A percentile compares a stretch with the other conserved stretches of the same genome.
Evolutionary conservation across 2,329 filamentous ascomycete genomes (phyloP).

Genomic region (Sporothrix inflata): DNA sequence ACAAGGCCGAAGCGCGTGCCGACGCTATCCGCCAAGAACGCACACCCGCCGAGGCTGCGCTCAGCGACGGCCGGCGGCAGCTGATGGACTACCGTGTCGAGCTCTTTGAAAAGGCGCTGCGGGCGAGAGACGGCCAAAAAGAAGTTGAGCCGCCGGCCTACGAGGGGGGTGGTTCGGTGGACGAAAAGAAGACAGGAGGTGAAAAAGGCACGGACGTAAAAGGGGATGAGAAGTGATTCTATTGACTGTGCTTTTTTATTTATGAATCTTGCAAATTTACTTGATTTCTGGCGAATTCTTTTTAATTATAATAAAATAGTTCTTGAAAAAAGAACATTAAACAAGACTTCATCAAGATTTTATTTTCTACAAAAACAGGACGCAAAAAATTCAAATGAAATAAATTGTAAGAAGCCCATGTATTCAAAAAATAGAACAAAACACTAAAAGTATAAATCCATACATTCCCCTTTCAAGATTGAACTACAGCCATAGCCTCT

Average conservation of each 20-base stretch:
- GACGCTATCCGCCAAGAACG: neutral
- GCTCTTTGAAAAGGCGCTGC: slow-evolving; percentile 2
- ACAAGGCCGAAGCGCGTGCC: neutral
- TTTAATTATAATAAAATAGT: too few species aligned
- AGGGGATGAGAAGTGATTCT: too few species aligned
- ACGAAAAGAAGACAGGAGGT: neutral
- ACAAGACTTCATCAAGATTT: too few species aligned
- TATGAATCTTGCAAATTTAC: neutral
- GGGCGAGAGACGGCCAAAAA: neutral
- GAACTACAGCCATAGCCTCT: too few species aligned
- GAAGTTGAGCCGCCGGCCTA: neutral
- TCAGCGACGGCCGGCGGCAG: neutral
- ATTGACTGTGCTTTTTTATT: neutral
- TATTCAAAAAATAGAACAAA: too few species aligned
- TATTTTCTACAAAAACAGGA: too few species aligned
- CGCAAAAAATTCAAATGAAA: too few species aligned
- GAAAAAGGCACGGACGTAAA: neutral
- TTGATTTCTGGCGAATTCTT: too few species aligned
- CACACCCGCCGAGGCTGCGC: neutral
- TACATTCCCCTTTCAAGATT: too few species aligned
- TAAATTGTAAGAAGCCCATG: too few species aligned
- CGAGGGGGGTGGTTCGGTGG: neutral
- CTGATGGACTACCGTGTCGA: neutral
- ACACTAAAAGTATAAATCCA: too few species aligned
- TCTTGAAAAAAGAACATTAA: too few species aligned